phyloP scores from a whole-genome alignment of 331 rosid genomes.

The Erythrophleum ivorense region DNA sequence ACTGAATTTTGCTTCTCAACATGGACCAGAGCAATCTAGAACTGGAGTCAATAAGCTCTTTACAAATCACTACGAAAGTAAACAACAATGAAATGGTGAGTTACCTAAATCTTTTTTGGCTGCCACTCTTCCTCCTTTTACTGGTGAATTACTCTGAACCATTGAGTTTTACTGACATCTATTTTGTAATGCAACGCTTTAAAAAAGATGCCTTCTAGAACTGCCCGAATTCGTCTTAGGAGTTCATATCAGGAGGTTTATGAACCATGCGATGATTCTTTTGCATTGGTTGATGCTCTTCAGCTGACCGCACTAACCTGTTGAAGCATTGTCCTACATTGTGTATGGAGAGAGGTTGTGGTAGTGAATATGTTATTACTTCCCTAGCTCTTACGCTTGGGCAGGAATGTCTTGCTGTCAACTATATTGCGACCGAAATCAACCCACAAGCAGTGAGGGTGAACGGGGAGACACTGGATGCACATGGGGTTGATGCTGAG shows the following conservation, averaged over 20 bases:
- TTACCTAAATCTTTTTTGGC: conserved; percentile 13
- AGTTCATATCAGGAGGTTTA: conserved; percentile 90
- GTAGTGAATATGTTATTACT: conserved; percentile 93
- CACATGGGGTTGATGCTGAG: conserved; percentile 91
- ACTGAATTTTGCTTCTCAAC: conserved; percentile 29
- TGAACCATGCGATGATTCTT: conserved; percentile 97
- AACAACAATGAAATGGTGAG: conserved; percentile 46
- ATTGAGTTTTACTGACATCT: conserved; percentile 24
- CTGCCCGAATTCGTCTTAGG: conserved; percentile 84
- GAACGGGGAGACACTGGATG: conserved; percentile 76
- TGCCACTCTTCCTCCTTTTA: conserved; percentile 12
- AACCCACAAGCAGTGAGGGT: conserved; percentile 77
- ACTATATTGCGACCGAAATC: conserved; percentile 87
- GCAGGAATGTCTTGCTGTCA: conserved; percentile 53
- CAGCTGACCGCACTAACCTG: conserved; percentile 72
- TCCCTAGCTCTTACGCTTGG: conserved; percentile 92
- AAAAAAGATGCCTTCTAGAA: conserved; percentile 54
- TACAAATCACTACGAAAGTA: conserved; percentile 16
- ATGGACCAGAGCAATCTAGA: conserved; percentile 30
- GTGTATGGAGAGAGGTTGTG: conserved; percentile 94
- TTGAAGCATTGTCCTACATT: conserved; percentile 68
- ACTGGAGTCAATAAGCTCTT: conserved; percentile 31
- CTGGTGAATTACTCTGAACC: conserved; percentile 1
- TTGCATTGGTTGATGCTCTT: conserved; percentile 96
- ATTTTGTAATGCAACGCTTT: conserved; percentile 45